Conservation (phyloP, 345 rosid genomes). For the Salix dunnii region DNA sequence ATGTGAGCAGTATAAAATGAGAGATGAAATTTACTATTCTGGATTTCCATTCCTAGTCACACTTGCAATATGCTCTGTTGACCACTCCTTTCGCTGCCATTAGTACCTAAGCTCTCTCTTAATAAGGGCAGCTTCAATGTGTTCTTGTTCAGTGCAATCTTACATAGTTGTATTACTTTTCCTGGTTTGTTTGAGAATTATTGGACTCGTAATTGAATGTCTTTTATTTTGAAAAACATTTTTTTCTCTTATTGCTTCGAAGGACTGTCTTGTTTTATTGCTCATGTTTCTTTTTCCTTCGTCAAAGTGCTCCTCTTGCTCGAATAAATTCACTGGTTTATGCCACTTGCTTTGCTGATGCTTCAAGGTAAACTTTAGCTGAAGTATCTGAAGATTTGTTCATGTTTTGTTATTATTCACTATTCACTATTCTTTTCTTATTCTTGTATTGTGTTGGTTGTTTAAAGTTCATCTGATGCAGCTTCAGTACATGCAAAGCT, state of each 20-base stretch:
- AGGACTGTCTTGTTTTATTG: background rate
- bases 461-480: slow-evolving; percentile 72
- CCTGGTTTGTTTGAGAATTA: background rate
- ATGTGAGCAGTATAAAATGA: background rate
- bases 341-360: slow-evolving; percentile 75
- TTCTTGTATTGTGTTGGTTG: slow-evolving; percentile 14
- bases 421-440: background rate
- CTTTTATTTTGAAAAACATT: background rate
- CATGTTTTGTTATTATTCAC: background rate
- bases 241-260: background rate
- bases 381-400: background rate
- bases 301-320: slow-evolving; percentile 72
- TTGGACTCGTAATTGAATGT: background rate
- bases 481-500: slow-evolving; percentile 90
- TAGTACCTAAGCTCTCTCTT: background rate
- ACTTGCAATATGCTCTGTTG: background rate
- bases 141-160: background rate
- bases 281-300: slow-evolving; percentile 7
- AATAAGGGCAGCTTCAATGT: background rate
- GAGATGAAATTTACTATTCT: background rate
- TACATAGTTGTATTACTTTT: background rate
- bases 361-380: slow-evolving; percentile 63
- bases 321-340: slow-evolving; percentile 71
- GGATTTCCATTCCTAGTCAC: background rate
- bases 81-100: background rate